Evolutionary conservation across 2,329 filamentous ascomycete species (phyloP).

Genomic region (Fusarium armeniacum): DNA sequence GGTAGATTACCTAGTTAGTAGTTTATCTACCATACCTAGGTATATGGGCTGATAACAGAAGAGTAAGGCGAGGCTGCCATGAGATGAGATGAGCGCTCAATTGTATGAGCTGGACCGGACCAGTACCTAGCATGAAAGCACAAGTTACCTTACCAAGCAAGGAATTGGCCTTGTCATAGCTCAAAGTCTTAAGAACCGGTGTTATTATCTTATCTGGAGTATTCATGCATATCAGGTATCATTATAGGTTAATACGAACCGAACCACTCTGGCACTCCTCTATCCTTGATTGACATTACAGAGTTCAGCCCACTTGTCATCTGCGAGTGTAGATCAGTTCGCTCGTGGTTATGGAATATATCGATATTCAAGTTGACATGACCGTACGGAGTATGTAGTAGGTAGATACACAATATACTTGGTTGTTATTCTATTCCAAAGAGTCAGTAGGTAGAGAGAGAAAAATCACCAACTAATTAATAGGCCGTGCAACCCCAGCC

Average conservation of each 20-base stretch:
- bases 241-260: conserved; percentile 31
- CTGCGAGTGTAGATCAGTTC: conserved; percentile 1
- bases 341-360: not conserved
- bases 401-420: not conserved
- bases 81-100: conserved; percentile 13
- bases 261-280: conserved; percentile 19
- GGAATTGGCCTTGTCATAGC: not conserved
- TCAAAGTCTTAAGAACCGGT: not conserved
- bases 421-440: not conserved
- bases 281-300: conserved; percentile 3
- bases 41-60: conserved; percentile 22
- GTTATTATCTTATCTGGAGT: conserved; percentile 10
- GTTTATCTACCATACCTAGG: no score
- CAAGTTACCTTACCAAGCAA: not conserved
- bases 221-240: conserved; percentile 19
- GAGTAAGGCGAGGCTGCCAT: not conserved
- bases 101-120: not conserved
- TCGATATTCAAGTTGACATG: not conserved
- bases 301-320: conserved; percentile 1
- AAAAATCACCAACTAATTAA: no score
- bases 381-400: not conserved
- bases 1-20: not conserved
- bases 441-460: not conserved
- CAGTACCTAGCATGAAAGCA: not conserved
- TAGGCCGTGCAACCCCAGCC: conserved; percentile 26